Evolutionary conservation across 129 eudicot species (phyloP).

Genomic region (Apium graveolens): DNA sequence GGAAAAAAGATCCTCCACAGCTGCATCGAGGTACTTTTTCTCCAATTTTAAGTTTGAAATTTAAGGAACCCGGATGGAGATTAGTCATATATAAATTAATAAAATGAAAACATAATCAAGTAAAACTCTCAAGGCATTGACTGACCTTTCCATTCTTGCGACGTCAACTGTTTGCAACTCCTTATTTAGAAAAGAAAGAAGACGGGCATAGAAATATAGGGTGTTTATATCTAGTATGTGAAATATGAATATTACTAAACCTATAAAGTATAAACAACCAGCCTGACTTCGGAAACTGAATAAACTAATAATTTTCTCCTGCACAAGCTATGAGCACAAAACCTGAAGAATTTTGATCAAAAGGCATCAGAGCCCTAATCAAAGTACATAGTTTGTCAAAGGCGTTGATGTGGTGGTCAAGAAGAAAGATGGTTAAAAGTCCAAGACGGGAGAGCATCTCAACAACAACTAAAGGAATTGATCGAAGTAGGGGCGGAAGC

Average conservation of each 20-base stretch:
- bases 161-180: conserved; percentile 38
- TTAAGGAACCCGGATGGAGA: background rate
- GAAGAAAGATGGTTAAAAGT: conserved; percentile 17
- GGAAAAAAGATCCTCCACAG: background rate
- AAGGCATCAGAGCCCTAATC: conserved; percentile 48
- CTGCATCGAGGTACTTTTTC: background rate
- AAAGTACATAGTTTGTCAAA: conserved; percentile 25
- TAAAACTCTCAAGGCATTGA: background rate
- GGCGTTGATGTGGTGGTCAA: conserved; percentile 16
- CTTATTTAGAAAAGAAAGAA: conserved; percentile 31
- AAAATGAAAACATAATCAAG: background rate
- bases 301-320: conserved; percentile 35
- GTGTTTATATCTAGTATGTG: conserved; percentile 25
- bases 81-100: no score
- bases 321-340: conserved; percentile 23
- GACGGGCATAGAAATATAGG: conserved; percentile 14
- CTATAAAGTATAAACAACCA: conserved; percentile 31
- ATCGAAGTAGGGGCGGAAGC: no score
- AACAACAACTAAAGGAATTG: conserved; percentile 12
- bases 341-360: conserved; percentile 36
- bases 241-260: conserved; percentile 27
- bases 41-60: background rate
- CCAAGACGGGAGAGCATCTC: conserved; percentile 44
- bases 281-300: conserved; percentile 41
- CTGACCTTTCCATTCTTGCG: conserved; percentile 81